A percentile compares a stretch with the other conserved stretches of the same genome.
phyloP scores from a whole-genome alignment of 208 protist genomes.

The Trypanosoma mega region DNA sequence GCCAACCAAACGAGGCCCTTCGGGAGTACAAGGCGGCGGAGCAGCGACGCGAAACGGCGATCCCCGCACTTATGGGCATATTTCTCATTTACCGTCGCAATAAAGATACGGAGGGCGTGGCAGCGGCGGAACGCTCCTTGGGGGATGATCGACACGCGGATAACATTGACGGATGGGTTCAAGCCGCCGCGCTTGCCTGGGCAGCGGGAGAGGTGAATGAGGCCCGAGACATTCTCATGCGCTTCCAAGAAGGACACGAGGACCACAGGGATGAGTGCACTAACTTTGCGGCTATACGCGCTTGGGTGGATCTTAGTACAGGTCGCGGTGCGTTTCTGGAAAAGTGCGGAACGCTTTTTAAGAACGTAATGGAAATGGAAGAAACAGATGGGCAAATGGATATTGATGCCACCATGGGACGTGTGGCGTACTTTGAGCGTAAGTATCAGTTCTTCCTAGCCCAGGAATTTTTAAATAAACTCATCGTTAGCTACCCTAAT shows the following conservation, averaged over 20 bases:
- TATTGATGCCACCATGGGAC: constrained; percentile 80
- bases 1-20: constrained; percentile 75
- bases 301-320: constrained; percentile 87
- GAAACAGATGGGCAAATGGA: constrained; percentile 40
- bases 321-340: constrained; percentile 79
- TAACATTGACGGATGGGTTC: constrained; percentile 31
- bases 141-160: constrained; percentile 34
- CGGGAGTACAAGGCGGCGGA: constrained; percentile 81
- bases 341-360: constrained; percentile 77
- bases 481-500: constrained; percentile 67
- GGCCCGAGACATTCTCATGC: constrained; percentile 57
- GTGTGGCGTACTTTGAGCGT: constrained; percentile 79
- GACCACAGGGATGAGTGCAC: constrained; percentile 84
- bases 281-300: constrained; percentile 62
- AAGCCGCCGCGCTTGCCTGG: constrained; percentile 75
- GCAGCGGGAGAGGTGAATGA: constrained; percentile 53
- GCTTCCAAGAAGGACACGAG: constrained; percentile 25
- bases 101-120: constrained; percentile 61
- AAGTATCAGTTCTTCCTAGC: constrained; percentile 77
- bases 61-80: constrained; percentile 80
- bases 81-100: constrained; percentile 68
- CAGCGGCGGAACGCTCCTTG: constrained; percentile 52
- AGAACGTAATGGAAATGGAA: constrained; percentile 62
- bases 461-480: constrained; percentile 81
- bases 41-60: constrained; percentile 46